Evolutionary conservation across 106 monocot species (phyloP).

Genomic region (Narthecium ossifragum): DNA sequence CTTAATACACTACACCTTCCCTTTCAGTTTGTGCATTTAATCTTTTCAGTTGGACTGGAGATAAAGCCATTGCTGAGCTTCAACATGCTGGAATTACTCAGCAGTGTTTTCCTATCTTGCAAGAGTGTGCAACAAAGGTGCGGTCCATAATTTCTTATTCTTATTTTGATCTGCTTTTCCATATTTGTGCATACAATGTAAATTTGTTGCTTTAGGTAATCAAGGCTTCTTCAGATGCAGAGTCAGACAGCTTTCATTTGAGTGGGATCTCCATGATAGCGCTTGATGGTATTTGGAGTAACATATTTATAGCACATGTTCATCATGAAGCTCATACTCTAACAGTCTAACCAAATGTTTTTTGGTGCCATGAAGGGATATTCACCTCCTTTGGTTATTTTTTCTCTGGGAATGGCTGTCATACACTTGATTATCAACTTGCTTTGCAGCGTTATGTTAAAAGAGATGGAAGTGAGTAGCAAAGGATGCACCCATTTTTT

Average conservation of each 20-base stretch:
- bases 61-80: conserved; percentile 72
- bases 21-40: no score
- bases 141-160: conserved; percentile 3
- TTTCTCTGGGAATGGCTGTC: conserved; percentile 52
- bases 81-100: conserved; percentile 72
- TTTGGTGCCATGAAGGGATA: conserved; percentile 40
- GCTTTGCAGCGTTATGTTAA: conserved; percentile 77
- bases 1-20: no score
- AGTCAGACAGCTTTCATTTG: conserved; percentile 38
- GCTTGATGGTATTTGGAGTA: conserved; percentile 51
- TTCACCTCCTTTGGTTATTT: conserved; percentile 77
- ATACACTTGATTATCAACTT: conserved; percentile 91
- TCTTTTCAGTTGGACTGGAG: conserved; percentile 87
- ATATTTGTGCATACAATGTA: conserved; percentile 5
- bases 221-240: conserved; percentile 76
- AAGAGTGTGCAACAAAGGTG: conserved; percentile 95
- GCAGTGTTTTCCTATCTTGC: conserved; percentile 65
- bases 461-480: conserved; percentile 51
- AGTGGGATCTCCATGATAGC: conserved; percentile 66
- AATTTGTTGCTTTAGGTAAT: conserved; percentile 58
- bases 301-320: not conserved
- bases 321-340: not conserved
- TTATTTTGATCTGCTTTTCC: conserved; percentile 1
- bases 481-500: not conserved
- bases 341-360: conserved; percentile 4